Conservation (phyloP, 1,284 basidiomycete genomes). For the Pseudozyma pruni region DNA sequence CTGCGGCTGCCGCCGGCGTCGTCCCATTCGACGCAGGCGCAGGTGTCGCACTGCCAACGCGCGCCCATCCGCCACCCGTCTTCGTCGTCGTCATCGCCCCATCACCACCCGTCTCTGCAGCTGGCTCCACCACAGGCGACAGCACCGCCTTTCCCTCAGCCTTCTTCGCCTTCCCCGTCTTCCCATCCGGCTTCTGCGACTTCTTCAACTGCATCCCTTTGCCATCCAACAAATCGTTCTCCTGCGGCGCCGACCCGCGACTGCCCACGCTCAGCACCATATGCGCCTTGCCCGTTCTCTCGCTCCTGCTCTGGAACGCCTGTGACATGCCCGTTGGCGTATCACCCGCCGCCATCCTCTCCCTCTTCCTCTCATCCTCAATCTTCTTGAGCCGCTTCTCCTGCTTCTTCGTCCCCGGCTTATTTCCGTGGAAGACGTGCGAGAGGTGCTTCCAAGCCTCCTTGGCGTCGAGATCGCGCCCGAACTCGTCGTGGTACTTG, state of each 20-base stretch:
- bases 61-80: slow-evolving; percentile 36
- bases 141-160: slow-evolving; percentile 14
- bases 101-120: slow-evolving; percentile 7
- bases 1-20: neutral
- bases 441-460: slow-evolving; percentile 73
- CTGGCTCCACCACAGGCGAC: slow-evolving; percentile 4
- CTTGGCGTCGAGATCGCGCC: slow-evolving; percentile 86
- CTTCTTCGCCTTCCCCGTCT: slow-evolving; percentile 29
- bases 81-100: slow-evolving; percentile 12
- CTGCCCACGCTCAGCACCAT: slow-evolving; percentile 67
- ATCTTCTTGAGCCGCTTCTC: slow-evolving; percentile 62
- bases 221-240: slow-evolving; percentile 54
- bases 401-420: slow-evolving; percentile 62
- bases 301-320: slow-evolving; percentile 61
- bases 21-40: slow-evolving; percentile 3
- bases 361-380: slow-evolving; percentile 62
- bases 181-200: slow-evolving; percentile 11
- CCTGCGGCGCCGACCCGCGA: slow-evolving; percentile 59
- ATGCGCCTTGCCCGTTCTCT: slow-evolving; percentile 64
- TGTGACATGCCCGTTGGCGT: slow-evolving; percentile 60
- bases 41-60: slow-evolving; percentile 40
- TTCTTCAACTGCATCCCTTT: slow-evolving; percentile 35
- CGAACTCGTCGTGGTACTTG: slow-evolving; percentile 90
- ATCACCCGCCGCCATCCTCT: slow-evolving; percentile 65
- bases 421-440: slow-evolving; percentile 66